These are phyloP conservation scores for Myriosclerotinia scirpicola DNA, from an alignment of 2,329 filamentous ascomycete genomes.

Conservation along the genomic window DNA sequence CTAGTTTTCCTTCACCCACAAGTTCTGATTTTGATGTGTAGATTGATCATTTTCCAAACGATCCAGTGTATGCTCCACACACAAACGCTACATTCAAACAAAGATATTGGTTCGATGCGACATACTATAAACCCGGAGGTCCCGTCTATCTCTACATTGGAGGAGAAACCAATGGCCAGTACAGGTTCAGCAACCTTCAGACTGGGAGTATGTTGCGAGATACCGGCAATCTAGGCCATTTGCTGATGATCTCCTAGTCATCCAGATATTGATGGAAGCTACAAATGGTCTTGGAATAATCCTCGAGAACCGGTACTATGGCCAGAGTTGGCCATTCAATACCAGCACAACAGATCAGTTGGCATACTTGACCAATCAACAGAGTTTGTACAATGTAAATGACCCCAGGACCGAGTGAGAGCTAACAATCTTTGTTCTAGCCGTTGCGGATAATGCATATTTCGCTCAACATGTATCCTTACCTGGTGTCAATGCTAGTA, in stretches of 20 bases:
- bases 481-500: slow-evolving; percentile 45
- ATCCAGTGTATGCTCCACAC: slow-evolving; percentile 44
- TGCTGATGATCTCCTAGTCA: slow-evolving; percentile 42
- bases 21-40: slow-evolving; percentile 30
- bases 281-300: slow-evolving; percentile 56
- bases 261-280: slow-evolving; percentile 54
- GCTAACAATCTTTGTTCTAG: slow-evolving; percentile 23
- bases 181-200: slow-evolving; percentile 43
- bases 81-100: slow-evolving; percentile 53
- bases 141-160: slow-evolving; percentile 51
- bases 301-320: slow-evolving; percentile 54
- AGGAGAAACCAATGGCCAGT: slow-evolving; percentile 47
- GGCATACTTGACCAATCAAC: slow-evolving; percentile 51
- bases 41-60: slow-evolving; percentile 50
- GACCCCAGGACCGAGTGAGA: neutral
- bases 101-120: slow-evolving; percentile 54
- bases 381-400: slow-evolving; percentile 39
- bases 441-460: slow-evolving; percentile 53
- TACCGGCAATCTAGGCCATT: slow-evolving; percentile 12
- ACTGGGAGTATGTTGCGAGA: slow-evolving; percentile 41
- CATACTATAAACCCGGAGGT: slow-evolving; percentile 55
- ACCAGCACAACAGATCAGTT: slow-evolving; percentile 51
- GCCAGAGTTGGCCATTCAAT: slow-evolving; percentile 50
- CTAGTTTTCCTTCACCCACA: neutral
- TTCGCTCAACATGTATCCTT: slow-evolving; percentile 51